phyloP scores from a whole-genome alignment of 768 basidiomycete species.

The Trametes elegans region DNA sequence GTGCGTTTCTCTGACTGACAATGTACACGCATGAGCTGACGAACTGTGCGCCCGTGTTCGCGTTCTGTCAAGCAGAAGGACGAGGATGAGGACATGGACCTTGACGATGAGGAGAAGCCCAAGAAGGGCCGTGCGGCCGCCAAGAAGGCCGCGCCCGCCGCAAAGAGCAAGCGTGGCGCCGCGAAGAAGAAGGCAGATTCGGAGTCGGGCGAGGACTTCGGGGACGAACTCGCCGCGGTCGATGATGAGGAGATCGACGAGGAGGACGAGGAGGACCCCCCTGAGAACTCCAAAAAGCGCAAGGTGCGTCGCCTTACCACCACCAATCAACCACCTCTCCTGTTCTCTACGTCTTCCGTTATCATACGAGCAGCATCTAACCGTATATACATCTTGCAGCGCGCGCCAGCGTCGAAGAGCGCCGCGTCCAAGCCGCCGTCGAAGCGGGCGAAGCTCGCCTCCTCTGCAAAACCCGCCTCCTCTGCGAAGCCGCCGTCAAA shows the following conservation, averaged over 20 bases:
- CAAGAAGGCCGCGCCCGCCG: slow-evolving; percentile 28
- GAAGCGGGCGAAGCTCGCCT: slow-evolving; percentile 24
- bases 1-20: slow-evolving; percentile 3
- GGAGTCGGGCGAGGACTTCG: slow-evolving; percentile 47
- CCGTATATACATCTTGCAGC: slow-evolving; percentile 3
- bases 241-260: slow-evolving; percentile 44
- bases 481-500: slow-evolving; percentile 19
- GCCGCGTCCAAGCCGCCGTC: slow-evolving; percentile 20
- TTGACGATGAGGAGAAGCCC: slow-evolving; percentile 45
- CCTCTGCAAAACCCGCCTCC: slow-evolving; percentile 5
- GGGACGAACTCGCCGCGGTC: slow-evolving; percentile 41
- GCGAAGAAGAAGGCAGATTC: slow-evolving; percentile 43
- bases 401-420: slow-evolving; percentile 23
- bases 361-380: no score
- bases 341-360: background rate
- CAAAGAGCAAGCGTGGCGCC: slow-evolving; percentile 47
- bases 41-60: background rate
- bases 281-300: slow-evolving; percentile 57
- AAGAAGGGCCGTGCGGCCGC: slow-evolving; percentile 52
- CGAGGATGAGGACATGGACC: slow-evolving; percentile 29
- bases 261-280: slow-evolving; percentile 41
- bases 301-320: slow-evolving; percentile 50
- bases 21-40: background rate
- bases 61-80: slow-evolving; percentile 13
- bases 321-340: background rate